Percentiles rank a stretch among this genome's conserved stretches.
phyloP scores from a whole-genome alignment of 1,284 basidiomycete genomes.

The Rhodofomes roseus region DNA sequence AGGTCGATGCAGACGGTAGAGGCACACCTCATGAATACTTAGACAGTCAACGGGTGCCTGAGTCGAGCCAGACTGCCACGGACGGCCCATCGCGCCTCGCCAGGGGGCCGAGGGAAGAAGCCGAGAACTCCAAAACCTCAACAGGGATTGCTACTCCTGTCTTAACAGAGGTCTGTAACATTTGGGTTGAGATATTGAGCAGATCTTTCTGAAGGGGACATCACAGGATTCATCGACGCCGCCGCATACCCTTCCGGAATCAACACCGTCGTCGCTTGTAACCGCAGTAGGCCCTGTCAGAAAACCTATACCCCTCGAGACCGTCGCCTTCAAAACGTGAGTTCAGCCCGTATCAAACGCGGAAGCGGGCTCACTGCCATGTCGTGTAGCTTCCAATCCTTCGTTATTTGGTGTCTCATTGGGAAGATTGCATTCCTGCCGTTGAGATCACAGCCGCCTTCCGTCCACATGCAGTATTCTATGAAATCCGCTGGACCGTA shows the following conservation, averaged over 20 bases:
- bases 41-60: no score
- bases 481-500: not conserved
- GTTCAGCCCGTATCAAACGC: not conserved
- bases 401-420: not conserved
- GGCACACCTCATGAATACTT: not conserved
- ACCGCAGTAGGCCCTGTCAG: not conserved
- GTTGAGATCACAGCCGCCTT: not conserved
- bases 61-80: not conserved
- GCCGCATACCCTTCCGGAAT: not conserved
- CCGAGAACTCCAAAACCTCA: no score
- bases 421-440: not conserved
- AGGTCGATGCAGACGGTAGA: not conserved
- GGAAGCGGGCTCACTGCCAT: not conserved
- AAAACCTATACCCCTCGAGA: not conserved
- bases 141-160: no score
- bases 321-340: slow-evolving; percentile 52
- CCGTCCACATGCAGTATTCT: not conserved
- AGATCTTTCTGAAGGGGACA: no score
- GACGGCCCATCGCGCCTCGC: no score
- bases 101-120: no score
- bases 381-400: not conserved
- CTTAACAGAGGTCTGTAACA: no score
- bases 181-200: no score
- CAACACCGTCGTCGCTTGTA: not conserved
- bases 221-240: not conserved